Conservation (phyloP, 345 rosid genomes). For the Clarkia xantiana region DNA sequence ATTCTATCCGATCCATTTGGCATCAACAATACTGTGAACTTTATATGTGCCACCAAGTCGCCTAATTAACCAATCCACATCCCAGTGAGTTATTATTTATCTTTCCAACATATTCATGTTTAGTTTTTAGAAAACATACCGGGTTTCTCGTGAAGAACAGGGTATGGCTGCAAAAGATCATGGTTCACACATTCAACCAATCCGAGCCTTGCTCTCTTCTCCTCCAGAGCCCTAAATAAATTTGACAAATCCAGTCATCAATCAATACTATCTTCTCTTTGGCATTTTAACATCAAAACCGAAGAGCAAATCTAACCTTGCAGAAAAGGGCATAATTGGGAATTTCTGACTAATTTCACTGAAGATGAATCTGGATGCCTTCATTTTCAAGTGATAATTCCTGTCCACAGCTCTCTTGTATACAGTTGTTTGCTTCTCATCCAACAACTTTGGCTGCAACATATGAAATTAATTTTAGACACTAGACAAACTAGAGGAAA, state of each 20-base stretch:
- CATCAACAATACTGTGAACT: constrained; percentile 87
- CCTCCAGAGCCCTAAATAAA: constrained; percentile 67
- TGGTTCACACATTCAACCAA: constrained; percentile 95
- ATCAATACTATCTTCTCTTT: too few species aligned
- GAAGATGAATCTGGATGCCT: constrained; percentile 91
- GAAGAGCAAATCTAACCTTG: constrained; percentile 35
- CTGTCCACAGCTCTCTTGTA: constrained; percentile 37
- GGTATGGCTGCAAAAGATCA: constrained; percentile 88
- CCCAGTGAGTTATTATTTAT: too few species aligned
- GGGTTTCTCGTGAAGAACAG: constrained; percentile 90
- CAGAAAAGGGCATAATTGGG: constrained; percentile 76
- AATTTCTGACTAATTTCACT: constrained; percentile 79
- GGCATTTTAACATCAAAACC: too few species aligned
- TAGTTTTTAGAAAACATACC: constrained; percentile 26
- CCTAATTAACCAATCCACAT: constrained; percentile 35
- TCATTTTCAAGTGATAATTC: constrained; percentile 90
- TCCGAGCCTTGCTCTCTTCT: constrained; percentile 90
- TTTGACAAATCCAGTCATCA: background rate
- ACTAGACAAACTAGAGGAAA: constrained; percentile 2
- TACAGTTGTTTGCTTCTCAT: too few species aligned
- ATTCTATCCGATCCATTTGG: constrained; percentile 92
- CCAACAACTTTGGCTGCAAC: constrained; percentile 68
- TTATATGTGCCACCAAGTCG: constrained; percentile 77
- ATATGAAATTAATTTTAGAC: constrained; percentile 5
- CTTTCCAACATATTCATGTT: too few species aligned